A percentile compares a stretch with the other conserved stretches of the same genome.
phyloP scores from a whole-genome alignment of 148 eudicot genomes.

The Vaccinium corymbosum region DNA sequence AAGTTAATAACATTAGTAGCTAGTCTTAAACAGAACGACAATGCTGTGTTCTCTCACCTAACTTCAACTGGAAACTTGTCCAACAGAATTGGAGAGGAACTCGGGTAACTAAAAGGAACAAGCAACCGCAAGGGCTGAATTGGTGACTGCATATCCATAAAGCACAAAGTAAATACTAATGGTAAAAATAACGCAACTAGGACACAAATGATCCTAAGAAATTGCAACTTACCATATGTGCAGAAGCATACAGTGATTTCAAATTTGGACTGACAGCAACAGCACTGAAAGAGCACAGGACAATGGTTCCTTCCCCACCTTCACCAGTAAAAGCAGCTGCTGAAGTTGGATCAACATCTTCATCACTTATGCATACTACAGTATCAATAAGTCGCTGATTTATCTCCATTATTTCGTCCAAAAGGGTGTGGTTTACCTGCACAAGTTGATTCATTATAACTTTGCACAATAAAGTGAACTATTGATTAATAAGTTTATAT shows the following conservation, averaged over 20 bases:
- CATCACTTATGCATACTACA: slow-evolving; percentile 59
- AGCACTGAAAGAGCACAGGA: slow-evolving; percentile 75
- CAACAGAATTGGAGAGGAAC: slow-evolving; percentile 76
- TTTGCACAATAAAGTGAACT: background rate
- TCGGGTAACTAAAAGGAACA: slow-evolving; percentile 84
- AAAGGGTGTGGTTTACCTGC: slow-evolving; percentile 72
- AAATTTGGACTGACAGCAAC: slow-evolving; percentile 75
- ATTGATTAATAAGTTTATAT: background rate
- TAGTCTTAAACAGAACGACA: background rate
- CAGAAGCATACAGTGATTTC: slow-evolving; percentile 75
- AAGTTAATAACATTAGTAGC: no score
- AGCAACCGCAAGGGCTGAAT: slow-evolving; percentile 86
- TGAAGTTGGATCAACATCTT: slow-evolving; percentile 61
- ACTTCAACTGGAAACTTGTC: slow-evolving; percentile 83
- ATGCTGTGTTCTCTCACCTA: slow-evolving; percentile 46
- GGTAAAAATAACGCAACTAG: slow-evolving; percentile 4
- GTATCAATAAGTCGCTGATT: slow-evolving; percentile 81
- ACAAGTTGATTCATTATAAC: slow-evolving; percentile 14
- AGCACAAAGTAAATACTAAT: slow-evolving; percentile 16
- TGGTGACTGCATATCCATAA: slow-evolving; percentile 59
- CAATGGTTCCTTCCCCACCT: slow-evolving; percentile 69
- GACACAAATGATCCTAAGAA: background rate
- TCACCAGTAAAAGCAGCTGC: slow-evolving; percentile 43
- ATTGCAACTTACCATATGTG: slow-evolving; percentile 63
- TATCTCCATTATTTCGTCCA: slow-evolving; percentile 80